Evolutionary conservation across 352 stramenopile genomes (phyloP).

Genomic region (Phytophthora ohioensis): DNA sequence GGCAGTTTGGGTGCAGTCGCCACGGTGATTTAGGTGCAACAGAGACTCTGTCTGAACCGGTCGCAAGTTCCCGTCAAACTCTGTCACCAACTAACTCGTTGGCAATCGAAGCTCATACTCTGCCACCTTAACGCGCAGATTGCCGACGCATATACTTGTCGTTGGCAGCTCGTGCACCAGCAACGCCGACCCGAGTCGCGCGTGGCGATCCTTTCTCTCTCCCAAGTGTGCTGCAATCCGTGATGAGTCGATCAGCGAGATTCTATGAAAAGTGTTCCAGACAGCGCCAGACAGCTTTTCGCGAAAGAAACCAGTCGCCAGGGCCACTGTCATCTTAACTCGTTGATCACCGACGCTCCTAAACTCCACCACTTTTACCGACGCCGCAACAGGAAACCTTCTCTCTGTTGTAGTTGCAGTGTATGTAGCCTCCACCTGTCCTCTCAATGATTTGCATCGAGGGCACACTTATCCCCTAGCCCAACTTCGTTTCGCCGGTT

Average conservation of each 20-base stretch:
- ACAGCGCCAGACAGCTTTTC: not conserved
- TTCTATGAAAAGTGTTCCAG: slow-evolving; percentile 25
- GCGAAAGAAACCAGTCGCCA: slow-evolving; percentile 25
- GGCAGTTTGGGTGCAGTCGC: slow-evolving; percentile 3
- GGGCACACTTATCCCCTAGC: slow-evolving; percentile 25
- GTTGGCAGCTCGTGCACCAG: no score
- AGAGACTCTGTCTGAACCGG: not conserved
- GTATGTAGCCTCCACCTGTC: not conserved
- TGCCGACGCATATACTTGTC: no score
- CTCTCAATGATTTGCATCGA: not conserved
- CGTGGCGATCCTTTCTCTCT: slow-evolving; percentile 6
- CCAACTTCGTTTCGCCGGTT: slow-evolving; percentile 32
- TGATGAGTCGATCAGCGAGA: slow-evolving; percentile 35
- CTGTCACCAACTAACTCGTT: no score
- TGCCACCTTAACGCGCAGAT: no score
- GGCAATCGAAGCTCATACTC: no score
- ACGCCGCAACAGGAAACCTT: not conserved
- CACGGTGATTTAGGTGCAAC: slow-evolving; percentile 1
- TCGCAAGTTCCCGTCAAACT: no score
- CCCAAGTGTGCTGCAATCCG: slow-evolving; percentile 3
- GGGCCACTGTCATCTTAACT: not conserved
- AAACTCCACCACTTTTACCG: not conserved
- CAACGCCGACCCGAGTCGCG: not conserved
- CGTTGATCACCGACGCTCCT: not conserved
- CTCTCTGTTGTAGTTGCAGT: not conserved